A percentile compares a stretch with the other conserved stretches of the same genome.
Evolutionary conservation across 2,329 filamentous ascomycete genomes (phyloP).

Genomic region (Cordyceps farinosa): DNA sequence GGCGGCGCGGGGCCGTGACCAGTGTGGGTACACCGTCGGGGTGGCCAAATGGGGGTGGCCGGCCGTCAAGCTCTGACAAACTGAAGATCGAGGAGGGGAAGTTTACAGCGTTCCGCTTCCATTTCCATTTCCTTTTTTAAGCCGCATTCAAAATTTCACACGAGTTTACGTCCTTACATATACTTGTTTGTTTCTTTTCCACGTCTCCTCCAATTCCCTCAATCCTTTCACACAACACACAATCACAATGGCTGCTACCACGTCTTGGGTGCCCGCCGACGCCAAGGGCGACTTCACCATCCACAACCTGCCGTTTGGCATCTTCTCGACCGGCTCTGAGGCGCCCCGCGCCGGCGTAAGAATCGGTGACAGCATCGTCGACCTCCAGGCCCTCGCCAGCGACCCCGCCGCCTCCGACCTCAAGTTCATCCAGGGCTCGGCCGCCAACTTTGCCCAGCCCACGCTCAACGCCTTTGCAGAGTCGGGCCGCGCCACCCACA

Average conservation of each 20-base stretch:
- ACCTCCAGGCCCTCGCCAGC: constrained; percentile 42
- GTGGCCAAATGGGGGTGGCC: constrained; percentile 12
- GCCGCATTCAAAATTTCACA: background rate
- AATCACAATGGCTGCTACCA: constrained; percentile 16
- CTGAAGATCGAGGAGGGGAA: background rate
- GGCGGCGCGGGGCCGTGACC: background rate
- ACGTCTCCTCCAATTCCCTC: background rate
- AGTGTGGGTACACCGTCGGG: background rate
- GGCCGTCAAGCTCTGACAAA: background rate
- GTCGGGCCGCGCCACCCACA: constrained; percentile 65
- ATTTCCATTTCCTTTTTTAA: constrained; percentile 2
- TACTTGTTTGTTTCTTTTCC: background rate
- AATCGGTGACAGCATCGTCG: constrained; percentile 65
- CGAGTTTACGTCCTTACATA: background rate
- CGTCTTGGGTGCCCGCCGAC: constrained; percentile 20
- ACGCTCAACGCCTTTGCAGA: constrained; percentile 69
- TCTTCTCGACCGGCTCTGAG: constrained; percentile 60
- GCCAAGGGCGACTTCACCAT: constrained; percentile 54
- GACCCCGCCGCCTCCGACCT: constrained; percentile 9
- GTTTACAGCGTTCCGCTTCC: background rate
- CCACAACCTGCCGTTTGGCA: constrained; percentile 71
- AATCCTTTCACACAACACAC: background rate
- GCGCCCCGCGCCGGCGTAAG: constrained; percentile 59
- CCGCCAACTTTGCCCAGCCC: constrained; percentile 36
- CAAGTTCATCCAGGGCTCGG: constrained; percentile 32